Evolutionary conservation across 2,329 filamentous ascomycete species (phyloP), one percentile per base, ranked within the genome.

Genomic region (Parafenestella ontariensis): DNA sequence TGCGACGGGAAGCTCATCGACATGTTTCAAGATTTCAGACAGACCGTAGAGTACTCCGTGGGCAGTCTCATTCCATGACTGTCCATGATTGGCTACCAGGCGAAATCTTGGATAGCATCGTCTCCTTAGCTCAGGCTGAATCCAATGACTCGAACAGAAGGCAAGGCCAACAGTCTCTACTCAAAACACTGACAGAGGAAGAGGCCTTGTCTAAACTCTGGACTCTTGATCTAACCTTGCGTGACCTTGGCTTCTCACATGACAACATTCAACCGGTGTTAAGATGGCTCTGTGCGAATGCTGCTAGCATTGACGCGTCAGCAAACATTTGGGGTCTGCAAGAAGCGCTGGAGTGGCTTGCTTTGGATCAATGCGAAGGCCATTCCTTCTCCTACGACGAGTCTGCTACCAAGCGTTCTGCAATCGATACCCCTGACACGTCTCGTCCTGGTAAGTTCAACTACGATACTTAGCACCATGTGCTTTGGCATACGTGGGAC

Each of bases 271-370:
- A 70, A 53, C 66, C 71, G 13, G 71, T 70, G 3, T 48, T 74
- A 37, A 65, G 56, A 46, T 76, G 73, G 73, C 58, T 76, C 0
- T 76, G 72, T 47, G 71, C 71, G 13, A 67, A 74, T 53, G 73
- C 75, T 20, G 67, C 61, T 33, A 62, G 62, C 31, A 26, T 74
- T n/a, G 87, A 86, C 58, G 83, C 89, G 49, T 78, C 81, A 2
- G 68, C 79, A 20, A 82, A 83, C 39, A 84, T 92, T 13, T 96
- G 92, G 90, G 92, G 93, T 9, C 78, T 98, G 31, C 89, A 96
- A 57, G 93, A 96, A 76, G 87, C 90, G 23, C 75, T 99, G 18
- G 91, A 97, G 65, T 96, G 92, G 91, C 83, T 98, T 49, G 91
- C 92, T n/a, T 81, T 91, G 61, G 86, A 95, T 70, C 91, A 89